These are phyloP conservation scores for Hemisphaericaspora subhashii DNA, from an alignment of 1,139 yeast genomes.

Conservation along the genomic window DNA sequence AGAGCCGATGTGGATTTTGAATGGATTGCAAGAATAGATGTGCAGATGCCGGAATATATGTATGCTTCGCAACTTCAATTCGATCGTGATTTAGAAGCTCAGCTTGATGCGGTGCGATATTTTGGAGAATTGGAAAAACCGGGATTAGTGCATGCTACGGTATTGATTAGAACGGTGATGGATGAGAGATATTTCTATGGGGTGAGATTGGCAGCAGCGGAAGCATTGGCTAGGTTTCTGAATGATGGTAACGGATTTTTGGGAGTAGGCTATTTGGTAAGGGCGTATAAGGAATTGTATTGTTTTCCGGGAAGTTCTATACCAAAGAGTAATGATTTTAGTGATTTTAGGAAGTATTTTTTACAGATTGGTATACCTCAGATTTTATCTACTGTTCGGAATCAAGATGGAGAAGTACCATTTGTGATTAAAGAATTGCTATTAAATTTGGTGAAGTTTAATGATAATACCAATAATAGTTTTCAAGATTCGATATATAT, in stretches of 20 bases:
- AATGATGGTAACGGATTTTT: constrained; percentile 59
- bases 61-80: constrained; percentile 89
- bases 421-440: constrained; percentile 59
- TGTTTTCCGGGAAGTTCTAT: constrained; percentile 68
- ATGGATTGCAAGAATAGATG: constrained; percentile 83
- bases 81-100: constrained; percentile 97
- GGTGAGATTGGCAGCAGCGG: constrained; percentile 83
- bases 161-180: constrained; percentile 75
- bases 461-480: constrained; percentile 79
- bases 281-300: constrained; percentile 65
- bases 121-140: constrained; percentile 66
- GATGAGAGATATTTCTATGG: constrained; percentile 89
- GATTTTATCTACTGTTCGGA: constrained; percentile 61
- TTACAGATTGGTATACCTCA: constrained; percentile 68
- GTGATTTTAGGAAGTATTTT: constrained; percentile 64
- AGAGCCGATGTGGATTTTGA: constrained; percentile 96
- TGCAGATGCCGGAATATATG: constrained; percentile 95
- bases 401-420: constrained; percentile 70
- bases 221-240: constrained; percentile 70
- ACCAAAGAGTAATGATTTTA: constrained; percentile 81
- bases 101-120: constrained; percentile 75
- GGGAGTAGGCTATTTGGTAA: constrained; percentile 72
- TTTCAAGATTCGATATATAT: constrained; percentile 76
- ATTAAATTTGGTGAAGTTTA: constrained; percentile 72
- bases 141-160: constrained; percentile 66